phyloP scores from a whole-genome alignment of 306 rosid genomes.

The Begonia masoniana region DNA sequence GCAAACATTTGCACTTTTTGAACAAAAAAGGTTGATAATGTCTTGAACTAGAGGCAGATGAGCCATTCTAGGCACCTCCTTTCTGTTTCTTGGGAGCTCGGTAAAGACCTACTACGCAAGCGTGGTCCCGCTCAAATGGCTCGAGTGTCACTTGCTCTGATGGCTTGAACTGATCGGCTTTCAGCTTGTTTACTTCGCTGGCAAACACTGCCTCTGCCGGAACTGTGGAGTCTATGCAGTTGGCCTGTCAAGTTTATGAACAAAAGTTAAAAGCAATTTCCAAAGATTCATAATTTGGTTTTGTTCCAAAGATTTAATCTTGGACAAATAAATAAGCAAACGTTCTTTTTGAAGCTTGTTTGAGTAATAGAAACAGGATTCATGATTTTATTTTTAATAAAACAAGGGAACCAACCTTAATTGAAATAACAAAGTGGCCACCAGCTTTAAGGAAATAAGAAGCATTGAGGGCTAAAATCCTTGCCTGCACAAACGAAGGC shows the following conservation, averaged over 20 bases:
- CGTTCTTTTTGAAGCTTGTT: too few relatives aligned
- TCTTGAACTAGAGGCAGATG: too few relatives aligned
- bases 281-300: too few relatives aligned
- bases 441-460: constrained; percentile 74
- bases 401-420: constrained; percentile 41
- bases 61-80: constrained; percentile 13
- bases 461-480: constrained; percentile 77
- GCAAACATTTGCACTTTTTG: too few relatives aligned
- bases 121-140: constrained; percentile 91
- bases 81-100: constrained; percentile 52
- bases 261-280: too few relatives aligned
- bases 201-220: constrained; percentile 66
- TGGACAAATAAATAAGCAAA: too few relatives aligned
- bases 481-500: constrained; percentile 40
- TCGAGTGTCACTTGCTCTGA: constrained; percentile 79
- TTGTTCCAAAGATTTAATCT: too few relatives aligned
- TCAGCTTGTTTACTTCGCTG: constrained; percentile 72
- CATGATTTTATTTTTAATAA: background rate
- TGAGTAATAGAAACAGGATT: background rate
- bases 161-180: constrained; percentile 81
- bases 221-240: constrained; percentile 79
- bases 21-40: too few relatives aligned
- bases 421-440: constrained; percentile 82
- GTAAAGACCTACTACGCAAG: constrained; percentile 80
- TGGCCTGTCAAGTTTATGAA: constrained; percentile 38